Evolutionary conservation across 768 basidiomycete genomes (phyloP).

Genomic region (Mycena vitilis): DNA sequence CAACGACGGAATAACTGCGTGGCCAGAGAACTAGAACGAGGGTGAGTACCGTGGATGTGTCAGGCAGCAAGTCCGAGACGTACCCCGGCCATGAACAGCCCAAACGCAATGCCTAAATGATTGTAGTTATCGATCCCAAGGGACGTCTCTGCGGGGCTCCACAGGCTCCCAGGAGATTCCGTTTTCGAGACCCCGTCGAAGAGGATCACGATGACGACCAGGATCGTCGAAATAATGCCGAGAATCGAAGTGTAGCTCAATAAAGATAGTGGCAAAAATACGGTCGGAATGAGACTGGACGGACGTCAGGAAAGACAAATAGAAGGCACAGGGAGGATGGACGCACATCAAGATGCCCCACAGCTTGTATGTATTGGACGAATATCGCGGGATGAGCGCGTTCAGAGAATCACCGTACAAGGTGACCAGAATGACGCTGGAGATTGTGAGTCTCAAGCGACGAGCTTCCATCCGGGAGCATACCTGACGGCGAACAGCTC

Average conservation of each 20-base stretch:
- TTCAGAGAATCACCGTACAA: constrained; percentile 90
- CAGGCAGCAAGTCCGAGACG: constrained; percentile 37
- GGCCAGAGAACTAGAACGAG: constrained; percentile 80
- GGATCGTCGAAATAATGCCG: constrained; percentile 82
- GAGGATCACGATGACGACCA: constrained; percentile 82
- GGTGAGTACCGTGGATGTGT: background rate
- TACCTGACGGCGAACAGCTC: constrained; percentile 90
- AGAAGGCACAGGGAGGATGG: background rate
- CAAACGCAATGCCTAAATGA: constrained; percentile 84
- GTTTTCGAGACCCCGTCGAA: constrained; percentile 84
- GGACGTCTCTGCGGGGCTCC: constrained; percentile 77
- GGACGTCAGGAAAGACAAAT: background rate
- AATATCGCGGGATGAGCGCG: constrained; percentile 74
- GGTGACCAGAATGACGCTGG: constrained; percentile 86
- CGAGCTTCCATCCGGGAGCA: constrained; percentile 25
- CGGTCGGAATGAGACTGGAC: constrained; percentile 82
- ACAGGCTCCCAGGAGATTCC: constrained; percentile 84
- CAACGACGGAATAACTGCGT: constrained; percentile 91
- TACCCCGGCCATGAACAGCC: constrained; percentile 95
- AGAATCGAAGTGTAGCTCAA: constrained; percentile 91
- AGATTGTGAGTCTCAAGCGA: background rate
- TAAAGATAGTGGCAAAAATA: constrained; percentile 86
- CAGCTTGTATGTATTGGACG: constrained; percentile 82
- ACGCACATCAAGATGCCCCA: constrained; percentile 76
- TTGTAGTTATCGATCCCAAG: constrained; percentile 63